Conservation (phyloP, 2,329 filamentous ascomycete species). For the Neofusicoccum laricinum region DNA sequence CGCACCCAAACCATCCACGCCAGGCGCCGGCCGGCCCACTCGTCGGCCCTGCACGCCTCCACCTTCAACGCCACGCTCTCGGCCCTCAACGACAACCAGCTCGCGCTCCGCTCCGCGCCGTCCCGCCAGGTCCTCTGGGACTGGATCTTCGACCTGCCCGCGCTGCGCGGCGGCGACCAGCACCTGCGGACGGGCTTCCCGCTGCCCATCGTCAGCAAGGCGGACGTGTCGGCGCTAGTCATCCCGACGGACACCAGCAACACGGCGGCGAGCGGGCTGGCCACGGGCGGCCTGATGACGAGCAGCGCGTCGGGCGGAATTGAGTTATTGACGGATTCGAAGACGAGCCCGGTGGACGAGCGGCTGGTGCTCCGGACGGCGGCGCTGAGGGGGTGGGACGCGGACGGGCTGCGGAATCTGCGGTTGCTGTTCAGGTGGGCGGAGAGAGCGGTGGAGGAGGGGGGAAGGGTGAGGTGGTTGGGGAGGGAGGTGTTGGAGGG, state of each 20-base stretch:
- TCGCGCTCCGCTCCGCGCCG: slow-evolving; percentile 18
- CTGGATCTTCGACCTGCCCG: slow-evolving; percentile 68
- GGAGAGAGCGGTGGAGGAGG: slow-evolving; percentile 41
- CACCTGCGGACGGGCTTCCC: slow-evolving; percentile 1
- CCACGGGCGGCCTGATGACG: slow-evolving; percentile 54
- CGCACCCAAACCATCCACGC: slow-evolving; percentile 72
- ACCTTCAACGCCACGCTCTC: slow-evolving; percentile 73
- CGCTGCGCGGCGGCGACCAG: slow-evolving; percentile 42
- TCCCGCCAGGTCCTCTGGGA: slow-evolving; percentile 51
- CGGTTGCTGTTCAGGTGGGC: slow-evolving; percentile 65
- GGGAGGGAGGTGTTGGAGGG: slow-evolving; percentile 55
- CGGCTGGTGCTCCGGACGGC: slow-evolving; percentile 58
- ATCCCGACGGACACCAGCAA: slow-evolving; percentile 33
- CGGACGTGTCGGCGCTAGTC: slow-evolving; percentile 54
- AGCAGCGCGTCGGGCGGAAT: slow-evolving; percentile 41
- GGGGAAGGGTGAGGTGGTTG: slow-evolving; percentile 51
- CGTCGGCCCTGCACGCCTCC: slow-evolving; percentile 51
- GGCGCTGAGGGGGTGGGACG: slow-evolving; percentile 44
- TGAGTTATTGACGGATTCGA: slow-evolving; percentile 49
- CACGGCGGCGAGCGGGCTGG: slow-evolving; percentile 23
- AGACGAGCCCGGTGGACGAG: slow-evolving; percentile 66
- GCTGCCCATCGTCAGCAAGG: slow-evolving; percentile 49
- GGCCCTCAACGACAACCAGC: slow-evolving; percentile 64
- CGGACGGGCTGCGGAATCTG: slow-evolving; percentile 61
- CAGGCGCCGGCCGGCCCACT: slow-evolving; percentile 58